phyloP scores from a whole-genome alignment of 768 basidiomycete species.

The Pulveroboletus sp. region DNA sequence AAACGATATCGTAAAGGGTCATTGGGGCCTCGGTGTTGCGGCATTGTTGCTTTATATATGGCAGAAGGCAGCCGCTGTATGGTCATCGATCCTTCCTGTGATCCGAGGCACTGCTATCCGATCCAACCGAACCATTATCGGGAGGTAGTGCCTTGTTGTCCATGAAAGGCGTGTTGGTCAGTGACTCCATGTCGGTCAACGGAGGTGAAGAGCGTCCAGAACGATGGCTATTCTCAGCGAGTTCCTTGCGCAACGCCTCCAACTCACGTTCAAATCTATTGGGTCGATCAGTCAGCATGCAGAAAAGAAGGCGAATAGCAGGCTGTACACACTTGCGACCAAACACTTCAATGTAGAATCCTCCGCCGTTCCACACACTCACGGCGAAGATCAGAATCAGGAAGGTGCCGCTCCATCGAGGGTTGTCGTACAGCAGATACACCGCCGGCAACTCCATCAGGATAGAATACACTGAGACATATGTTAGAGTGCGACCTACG shows the following conservation, averaged over 20 bases:
- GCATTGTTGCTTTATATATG: conserved; percentile 6
- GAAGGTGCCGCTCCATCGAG: conserved; percentile 73
- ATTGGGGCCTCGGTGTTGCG: conserved; percentile 6
- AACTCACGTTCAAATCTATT: conserved; percentile 87
- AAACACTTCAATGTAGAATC: conserved; percentile 95
- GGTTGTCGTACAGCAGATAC: conserved; percentile 75
- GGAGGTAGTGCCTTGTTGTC: conserved; percentile 19
- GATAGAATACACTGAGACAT: conserved; percentile 65
- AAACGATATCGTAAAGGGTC: background rate
- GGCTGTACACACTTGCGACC: conserved; percentile 77
- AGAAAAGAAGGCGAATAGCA: background rate
- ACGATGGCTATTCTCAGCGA: conserved; percentile 63
- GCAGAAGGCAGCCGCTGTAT: background rate
- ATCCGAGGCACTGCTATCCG: conserved; percentile 7
- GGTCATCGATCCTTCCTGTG: conserved; percentile 31
- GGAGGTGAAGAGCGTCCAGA: conserved; percentile 52
- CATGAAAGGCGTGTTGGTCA: conserved; percentile 33
- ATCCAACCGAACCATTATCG: conserved; percentile 14
- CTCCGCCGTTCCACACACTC: conserved; percentile 94
- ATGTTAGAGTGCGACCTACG: conserved; percentile 1
- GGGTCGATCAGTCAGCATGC: conserved; percentile 5
- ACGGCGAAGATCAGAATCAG: conserved; percentile 77
- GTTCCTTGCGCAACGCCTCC: conserved; percentile 84
- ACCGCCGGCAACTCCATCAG: conserved; percentile 85
- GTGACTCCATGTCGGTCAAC: conserved; percentile 39